These are phyloP conservation scores for Venturia asperata DNA, from an alignment of 2,329 filamentous ascomycete species.

Conservation along the genomic window DNA sequence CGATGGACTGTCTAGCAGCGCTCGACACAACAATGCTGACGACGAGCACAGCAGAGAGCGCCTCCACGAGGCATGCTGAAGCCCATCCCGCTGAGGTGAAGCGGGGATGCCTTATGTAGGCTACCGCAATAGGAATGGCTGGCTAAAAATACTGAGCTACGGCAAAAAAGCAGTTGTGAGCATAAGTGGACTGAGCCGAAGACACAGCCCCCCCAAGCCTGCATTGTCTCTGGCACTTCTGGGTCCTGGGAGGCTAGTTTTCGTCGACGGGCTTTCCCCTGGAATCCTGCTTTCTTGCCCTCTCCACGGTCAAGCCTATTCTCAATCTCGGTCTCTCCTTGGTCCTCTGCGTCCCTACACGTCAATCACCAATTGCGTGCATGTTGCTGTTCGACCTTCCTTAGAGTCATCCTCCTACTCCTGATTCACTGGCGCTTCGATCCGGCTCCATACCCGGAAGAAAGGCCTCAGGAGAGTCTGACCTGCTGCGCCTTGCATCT, in stretches of 20 bases:
- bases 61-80: background rate
- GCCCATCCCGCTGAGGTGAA: background rate
- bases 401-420: background rate
- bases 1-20: background rate
- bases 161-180: background rate
- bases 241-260: background rate
- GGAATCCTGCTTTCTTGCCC: background rate
- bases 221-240: background rate
- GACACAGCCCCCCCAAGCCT: slow-evolving; percentile 2
- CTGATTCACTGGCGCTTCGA: background rate
- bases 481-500: background rate
- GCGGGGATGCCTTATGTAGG: slow-evolving; percentile 8
- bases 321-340: background rate
- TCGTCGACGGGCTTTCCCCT: background rate
- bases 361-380: background rate
- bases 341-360: background rate
- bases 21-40: background rate
- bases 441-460: background rate
- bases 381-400: background rate
- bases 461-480: background rate
- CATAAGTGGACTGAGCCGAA: background rate
- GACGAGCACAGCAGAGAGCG: background rate
- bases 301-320: background rate
- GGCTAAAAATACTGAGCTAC: slow-evolving; percentile 5
- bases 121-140: background rate